A percentile compares a stretch with the other conserved stretches of the same genome.
Conservation (phyloP, 2,329 filamentous ascomycete species). For the Paecilomyces sp. region DNA sequence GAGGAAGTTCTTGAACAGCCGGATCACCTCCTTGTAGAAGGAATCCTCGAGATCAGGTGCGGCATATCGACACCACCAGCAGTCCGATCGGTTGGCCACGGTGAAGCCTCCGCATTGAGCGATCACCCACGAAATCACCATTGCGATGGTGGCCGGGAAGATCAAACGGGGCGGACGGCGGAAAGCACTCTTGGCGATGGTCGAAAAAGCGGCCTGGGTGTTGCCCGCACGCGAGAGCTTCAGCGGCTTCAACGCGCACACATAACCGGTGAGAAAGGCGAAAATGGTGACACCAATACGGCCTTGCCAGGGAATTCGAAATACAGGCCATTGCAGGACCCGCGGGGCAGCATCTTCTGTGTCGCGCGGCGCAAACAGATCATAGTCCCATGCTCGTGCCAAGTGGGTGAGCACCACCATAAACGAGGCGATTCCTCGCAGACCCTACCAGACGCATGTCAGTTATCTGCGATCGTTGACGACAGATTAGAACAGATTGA, state of each 20-base stretch:
- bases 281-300: conserved; percentile 51
- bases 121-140: conserved; percentile 44
- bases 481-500: background rate
- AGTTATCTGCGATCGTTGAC: background rate
- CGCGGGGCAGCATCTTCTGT: conserved; percentile 34
- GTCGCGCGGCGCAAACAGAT: conserved; percentile 45
- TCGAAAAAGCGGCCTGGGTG: conserved; percentile 35
- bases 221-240: conserved; percentile 44
- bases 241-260: conserved; percentile 49
- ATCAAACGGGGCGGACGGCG: conserved; percentile 47
- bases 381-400: conserved; percentile 45
- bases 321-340: conserved; percentile 44
- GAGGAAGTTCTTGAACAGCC: conserved; percentile 40
- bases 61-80: conserved; percentile 46
- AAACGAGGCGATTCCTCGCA: conserved; percentile 48
- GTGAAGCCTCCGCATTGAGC: conserved; percentile 44
- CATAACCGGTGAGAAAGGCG: conserved; percentile 50
- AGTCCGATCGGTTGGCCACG: conserved; percentile 41
- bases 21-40: conserved; percentile 38
- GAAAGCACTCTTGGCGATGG: conserved; percentile 48
- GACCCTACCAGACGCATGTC: conserved; percentile 30
- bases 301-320: conserved; percentile 51
- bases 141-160: conserved; percentile 45
- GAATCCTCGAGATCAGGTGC: conserved; percentile 38
- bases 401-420: conserved; percentile 48